A percentile compares a stretch with the other conserved stretches of the same genome.
Evolutionary conservation across 2,329 filamentous ascomycete species (phyloP).

Genomic region (Mollisia scopiformis): DNA sequence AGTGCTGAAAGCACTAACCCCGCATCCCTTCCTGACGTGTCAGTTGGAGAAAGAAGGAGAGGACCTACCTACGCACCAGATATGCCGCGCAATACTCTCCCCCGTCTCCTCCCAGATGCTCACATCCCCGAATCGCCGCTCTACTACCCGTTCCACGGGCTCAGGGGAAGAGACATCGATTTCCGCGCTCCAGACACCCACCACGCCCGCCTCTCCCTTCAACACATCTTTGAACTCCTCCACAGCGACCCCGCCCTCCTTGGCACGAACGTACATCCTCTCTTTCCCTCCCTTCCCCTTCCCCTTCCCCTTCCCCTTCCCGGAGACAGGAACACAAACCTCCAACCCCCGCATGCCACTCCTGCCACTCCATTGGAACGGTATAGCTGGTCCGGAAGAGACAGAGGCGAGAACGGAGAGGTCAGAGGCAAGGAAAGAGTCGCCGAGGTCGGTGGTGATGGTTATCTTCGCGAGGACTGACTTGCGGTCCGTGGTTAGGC

Average conservation of each 20-base stretch:
- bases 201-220: background rate
- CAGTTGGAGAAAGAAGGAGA: slow-evolving; percentile 12
- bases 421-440: slow-evolving; percentile 36
- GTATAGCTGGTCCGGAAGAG: slow-evolving; percentile 13
- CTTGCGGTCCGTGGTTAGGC: slow-evolving; percentile 37
- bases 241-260: slow-evolving; percentile 7
- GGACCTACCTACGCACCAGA: slow-evolving; percentile 56
- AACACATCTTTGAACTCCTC: slow-evolving; percentile 20
- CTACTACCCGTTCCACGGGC: slow-evolving; percentile 20
- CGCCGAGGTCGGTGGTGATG: slow-evolving; percentile 69
- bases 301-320: background rate
- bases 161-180: slow-evolving; percentile 8
- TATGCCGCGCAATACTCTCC: slow-evolving; percentile 72
- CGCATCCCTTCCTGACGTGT: slow-evolving; percentile 38
- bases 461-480: slow-evolving; percentile 61
- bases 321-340: slow-evolving; percentile 24
- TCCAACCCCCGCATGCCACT: slow-evolving; percentile 31
- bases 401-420: slow-evolving; percentile 18
- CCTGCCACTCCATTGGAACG: slow-evolving; percentile 33
- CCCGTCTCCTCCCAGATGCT: slow-evolving; percentile 70
- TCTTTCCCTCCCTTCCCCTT: slow-evolving; percentile 7
- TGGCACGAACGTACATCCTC: slow-evolving; percentile 26
- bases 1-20: slow-evolving; percentile 41
- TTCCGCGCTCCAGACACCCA: slow-evolving; percentile 27
- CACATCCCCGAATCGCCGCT: slow-evolving; percentile 22